Base-by-base conservation (phyloP, 2,329 filamentous ascomycete genomes). In the Akanthomyces muscarius region DNA sequence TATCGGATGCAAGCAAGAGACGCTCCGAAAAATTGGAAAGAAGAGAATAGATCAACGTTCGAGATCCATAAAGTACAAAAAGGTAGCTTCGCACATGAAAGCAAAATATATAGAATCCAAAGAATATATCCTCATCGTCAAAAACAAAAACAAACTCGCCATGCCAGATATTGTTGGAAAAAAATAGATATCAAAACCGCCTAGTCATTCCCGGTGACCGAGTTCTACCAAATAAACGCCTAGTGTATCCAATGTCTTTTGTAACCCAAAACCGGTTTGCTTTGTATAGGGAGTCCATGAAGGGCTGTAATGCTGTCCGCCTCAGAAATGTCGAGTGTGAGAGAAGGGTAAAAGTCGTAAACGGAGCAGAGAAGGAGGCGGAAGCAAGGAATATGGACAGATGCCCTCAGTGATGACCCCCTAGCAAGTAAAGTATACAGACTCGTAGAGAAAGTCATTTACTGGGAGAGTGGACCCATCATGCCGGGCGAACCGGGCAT, bases 401-500 rank as follows among this genome's bases (percentile, higher is more conserved):
- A 25, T 48, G 57, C 57, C 57, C 36, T 60, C 33, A 41, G 30
- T 30, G 18, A 16, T 23, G 11, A 13, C 45, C 57, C 47, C 25
- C n/a, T 25, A 23, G 47, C 36, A 30, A 42, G 23, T 48, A 50
- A 52, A 57, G n/a, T 60, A 23, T 60, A 60, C 36, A 60, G 13
- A 18, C 45, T 60, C 47, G 36, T 60, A 33, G 44, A 3, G 76
- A 76, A 28, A 74, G 5, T 16, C 62, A 77, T 62, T 48, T 61
- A 57, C 21, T 61, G 62, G n/a, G 63, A 63, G 38, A 63, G 69
- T 48, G 72, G 71, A 13, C 71, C 73, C 14, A 81, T 74, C 72
- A 83, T 76, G 68, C 81, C 82, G 50, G 89, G 89, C 51, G 88
- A 90, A 53, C 82, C 83, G 38, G 88, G 87, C 84, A 91, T 87